Conservation (phyloP, 495 filamentous ascomycete genomes). For the Talaromyces wortmannii region DNA sequence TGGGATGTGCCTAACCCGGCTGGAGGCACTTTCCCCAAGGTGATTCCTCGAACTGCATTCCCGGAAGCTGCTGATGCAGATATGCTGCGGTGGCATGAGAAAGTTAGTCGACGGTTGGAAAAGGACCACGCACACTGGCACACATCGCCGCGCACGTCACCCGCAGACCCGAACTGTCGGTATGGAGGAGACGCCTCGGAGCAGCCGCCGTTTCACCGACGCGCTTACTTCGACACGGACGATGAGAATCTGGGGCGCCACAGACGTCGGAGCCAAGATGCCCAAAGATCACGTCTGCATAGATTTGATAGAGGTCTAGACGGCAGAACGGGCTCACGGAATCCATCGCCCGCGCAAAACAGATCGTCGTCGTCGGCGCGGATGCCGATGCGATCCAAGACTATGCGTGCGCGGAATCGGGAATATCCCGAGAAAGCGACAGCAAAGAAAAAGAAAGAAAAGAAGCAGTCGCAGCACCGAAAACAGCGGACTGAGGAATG, state of each 20-base stretch:
- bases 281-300: background rate
- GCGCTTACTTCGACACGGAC: background rate
- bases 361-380: conserved; percentile 15
- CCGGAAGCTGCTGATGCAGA: conserved; percentile 67
- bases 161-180: conserved; percentile 6
- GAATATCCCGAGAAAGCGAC: conserved; percentile 7
- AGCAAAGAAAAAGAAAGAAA: background rate
- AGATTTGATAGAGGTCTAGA: background rate
- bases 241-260: background rate
- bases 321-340: background rate
- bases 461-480: conserved; percentile 16
- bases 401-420: conserved; percentile 13
- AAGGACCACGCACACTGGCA: conserved; percentile 33
- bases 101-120: conserved; percentile 43
- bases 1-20: conserved; percentile 71
- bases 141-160: conserved; percentile 16
- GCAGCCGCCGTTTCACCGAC: background rate
- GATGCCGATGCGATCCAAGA: conserved; percentile 24
- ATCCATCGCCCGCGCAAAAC: conserved; percentile 1
- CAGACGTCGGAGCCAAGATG: background rate
- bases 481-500: conserved; percentile 4
- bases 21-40: conserved; percentile 69
- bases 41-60: conserved; percentile 70
- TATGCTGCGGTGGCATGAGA: conserved; percentile 79
- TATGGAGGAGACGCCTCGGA: too few species aligned